Percentiles rank a stretch among this genome's conserved stretches.
Evolutionary conservation across 2,329 filamentous ascomycete species (phyloP).

Genomic region (Talaromyces sp.): DNA sequence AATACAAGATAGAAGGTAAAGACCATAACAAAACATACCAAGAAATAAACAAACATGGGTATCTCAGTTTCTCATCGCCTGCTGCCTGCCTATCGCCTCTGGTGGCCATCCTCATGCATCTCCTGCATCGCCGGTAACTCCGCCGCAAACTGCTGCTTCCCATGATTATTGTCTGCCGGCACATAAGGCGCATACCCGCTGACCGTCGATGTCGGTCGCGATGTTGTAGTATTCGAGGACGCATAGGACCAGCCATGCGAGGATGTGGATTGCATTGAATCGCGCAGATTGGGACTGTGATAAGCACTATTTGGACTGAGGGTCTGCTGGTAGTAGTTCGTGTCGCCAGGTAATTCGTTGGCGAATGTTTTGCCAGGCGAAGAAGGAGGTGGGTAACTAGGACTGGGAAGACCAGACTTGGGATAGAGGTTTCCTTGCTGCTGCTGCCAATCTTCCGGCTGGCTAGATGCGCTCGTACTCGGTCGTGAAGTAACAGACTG

Average conservation of each 20-base stretch:
- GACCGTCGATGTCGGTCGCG: conserved; percentile 7
- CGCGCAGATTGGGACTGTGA: conserved; percentile 4
- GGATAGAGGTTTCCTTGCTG: background rate
- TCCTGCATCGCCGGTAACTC: conserved; percentile 19
- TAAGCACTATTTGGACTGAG: background rate
- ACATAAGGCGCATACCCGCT: background rate
- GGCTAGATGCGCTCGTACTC: background rate
- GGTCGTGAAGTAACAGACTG: background rate
- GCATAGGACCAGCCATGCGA: conserved; percentile 16
- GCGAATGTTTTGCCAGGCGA: conserved; percentile 13
- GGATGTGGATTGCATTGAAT: conserved; percentile 18
- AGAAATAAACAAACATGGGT: background rate
- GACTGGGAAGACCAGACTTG: background rate
- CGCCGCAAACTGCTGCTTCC: conserved; percentile 12
- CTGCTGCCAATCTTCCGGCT: conserved; percentile 6
- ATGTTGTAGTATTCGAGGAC: background rate
- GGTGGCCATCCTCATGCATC: background rate
- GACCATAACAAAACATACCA: background rate
- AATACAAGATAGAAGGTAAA: background rate
- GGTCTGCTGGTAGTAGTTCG: conserved; percentile 6
- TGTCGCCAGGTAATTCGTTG: conserved; percentile 18
- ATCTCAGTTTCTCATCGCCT: background rate
- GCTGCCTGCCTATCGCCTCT: background rate
- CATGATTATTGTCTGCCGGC: conserved; percentile 2
- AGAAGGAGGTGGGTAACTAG: background rate